Conservation (phyloP, 441 rosid species). For the Flueggea neowawraea region DNA sequence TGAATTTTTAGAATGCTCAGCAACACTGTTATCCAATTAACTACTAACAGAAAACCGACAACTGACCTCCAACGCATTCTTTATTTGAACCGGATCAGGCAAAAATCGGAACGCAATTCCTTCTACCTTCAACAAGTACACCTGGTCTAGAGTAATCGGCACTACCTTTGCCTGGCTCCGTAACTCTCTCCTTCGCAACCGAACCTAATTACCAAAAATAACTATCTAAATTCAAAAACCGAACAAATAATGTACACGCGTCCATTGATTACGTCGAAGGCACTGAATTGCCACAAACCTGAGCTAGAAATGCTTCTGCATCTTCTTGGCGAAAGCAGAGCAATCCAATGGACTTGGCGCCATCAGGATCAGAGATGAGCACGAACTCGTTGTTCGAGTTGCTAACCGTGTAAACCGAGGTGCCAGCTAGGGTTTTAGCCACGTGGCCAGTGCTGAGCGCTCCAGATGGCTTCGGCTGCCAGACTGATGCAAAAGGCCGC, state of each 20-base stretch:
- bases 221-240: background rate
- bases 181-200: slow-evolving; percentile 70
- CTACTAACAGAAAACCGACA: background rate
- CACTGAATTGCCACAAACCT: slow-evolving; percentile 26
- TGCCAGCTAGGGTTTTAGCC: slow-evolving; percentile 71
- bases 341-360: slow-evolving; percentile 77
- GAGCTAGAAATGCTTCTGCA: slow-evolving; percentile 87
- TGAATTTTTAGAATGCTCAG: too few relatives aligned
- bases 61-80: slow-evolving; percentile 42
- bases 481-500: slow-evolving; percentile 55
- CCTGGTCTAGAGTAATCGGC: slow-evolving; percentile 91
- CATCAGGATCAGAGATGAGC: slow-evolving; percentile 81
- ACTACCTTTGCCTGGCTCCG: slow-evolving; percentile 72
- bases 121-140: slow-evolving; percentile 82
- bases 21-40: background rate
- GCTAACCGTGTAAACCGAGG: slow-evolving; percentile 79
- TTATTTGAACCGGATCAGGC: slow-evolving; percentile 91
- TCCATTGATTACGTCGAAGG: background rate
- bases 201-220: slow-evolving; percentile 39
- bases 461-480: slow-evolving; percentile 43
- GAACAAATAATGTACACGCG: too few relatives aligned
- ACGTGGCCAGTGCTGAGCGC: slow-evolving; percentile 49
- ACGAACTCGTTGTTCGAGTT: slow-evolving; percentile 89
- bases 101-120: slow-evolving; percentile 92
- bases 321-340: slow-evolving; percentile 94